Percentiles rank a stretch among this genome's conserved stretches.
phyloP scores from a whole-genome alignment of 495 filamentous ascomycete genomes.

The Thermochaetoides thermophila region DNA sequence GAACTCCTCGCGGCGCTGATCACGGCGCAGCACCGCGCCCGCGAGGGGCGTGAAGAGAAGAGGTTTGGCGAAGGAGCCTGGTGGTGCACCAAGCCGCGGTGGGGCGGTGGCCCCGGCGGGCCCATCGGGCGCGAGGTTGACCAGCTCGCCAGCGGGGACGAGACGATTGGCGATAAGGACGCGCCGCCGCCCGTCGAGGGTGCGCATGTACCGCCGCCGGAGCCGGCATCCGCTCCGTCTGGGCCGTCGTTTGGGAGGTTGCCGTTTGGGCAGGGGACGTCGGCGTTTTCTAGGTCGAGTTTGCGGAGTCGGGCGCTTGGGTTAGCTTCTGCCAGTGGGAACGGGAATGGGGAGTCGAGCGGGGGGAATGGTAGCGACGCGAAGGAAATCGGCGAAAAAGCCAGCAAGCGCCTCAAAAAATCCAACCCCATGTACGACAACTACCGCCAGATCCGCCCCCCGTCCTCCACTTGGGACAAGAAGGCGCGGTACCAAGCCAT shows the following conservation, averaged over 20 bases:
- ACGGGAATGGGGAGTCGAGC: neutral
- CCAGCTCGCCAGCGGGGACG: conserved; percentile 20
- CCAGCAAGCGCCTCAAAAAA: conserved; percentile 31
- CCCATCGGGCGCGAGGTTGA: conserved; percentile 43
- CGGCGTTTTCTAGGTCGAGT: neutral
- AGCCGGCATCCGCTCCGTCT: conserved; percentile 1
- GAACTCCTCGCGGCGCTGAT: conserved; percentile 63
- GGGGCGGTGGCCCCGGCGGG: conserved; percentile 59
- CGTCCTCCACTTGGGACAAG: conserved; percentile 59
- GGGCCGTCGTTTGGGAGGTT: neutral
- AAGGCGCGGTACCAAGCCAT: conserved; percentile 58
- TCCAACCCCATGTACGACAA: conserved; percentile 37
- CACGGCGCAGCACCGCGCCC: conserved; percentile 67
- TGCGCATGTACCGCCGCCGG: neutral
- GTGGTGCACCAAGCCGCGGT: conserved; percentile 63
- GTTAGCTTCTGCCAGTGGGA: too few species aligned
- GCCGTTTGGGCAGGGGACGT: conserved; percentile 1
- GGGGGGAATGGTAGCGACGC: conserved; percentile 1
- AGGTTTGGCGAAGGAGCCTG: conserved; percentile 61
- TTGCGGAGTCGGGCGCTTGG: too few species aligned
- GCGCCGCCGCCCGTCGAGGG: conserved; percentile 7
- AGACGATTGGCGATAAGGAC: conserved; percentile 30
- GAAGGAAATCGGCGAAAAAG: conserved; percentile 28
- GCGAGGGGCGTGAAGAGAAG: conserved; percentile 51
- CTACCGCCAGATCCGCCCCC: conserved; percentile 46